Evolutionary conservation across 441 rosid species (phyloP).

Genomic region (Sinapis alba): DNA sequence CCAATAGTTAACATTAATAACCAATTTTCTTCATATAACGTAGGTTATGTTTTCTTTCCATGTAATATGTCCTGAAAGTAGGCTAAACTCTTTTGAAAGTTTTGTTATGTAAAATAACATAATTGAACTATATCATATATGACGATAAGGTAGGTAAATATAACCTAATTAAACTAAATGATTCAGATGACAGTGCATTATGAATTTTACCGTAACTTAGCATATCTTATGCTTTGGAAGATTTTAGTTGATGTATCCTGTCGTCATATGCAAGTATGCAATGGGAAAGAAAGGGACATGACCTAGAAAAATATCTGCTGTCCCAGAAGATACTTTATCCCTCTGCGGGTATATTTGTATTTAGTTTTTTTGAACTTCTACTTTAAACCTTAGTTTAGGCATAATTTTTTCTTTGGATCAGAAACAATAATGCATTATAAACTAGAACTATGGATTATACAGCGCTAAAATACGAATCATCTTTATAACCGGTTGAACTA

Average conservation of each 20-base stretch:
- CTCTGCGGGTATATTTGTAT: slow-evolving; percentile 3
- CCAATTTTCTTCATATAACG: background rate
- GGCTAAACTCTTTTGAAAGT: background rate
- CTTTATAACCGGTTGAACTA: background rate
- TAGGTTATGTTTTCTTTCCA: background rate
- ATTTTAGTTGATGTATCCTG: slow-evolving; percentile 10
- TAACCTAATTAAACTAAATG: background rate
- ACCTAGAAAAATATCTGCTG: slow-evolving; percentile 12
- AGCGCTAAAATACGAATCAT: background rate
- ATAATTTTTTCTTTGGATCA: background rate
- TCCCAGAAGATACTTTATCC: slow-evolving; percentile 22
- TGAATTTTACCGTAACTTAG: background rate
- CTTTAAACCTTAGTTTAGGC: background rate
- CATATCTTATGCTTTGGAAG: background rate
- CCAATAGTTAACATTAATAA: background rate
- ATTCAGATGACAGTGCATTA: slow-evolving; percentile 1
- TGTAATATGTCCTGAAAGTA: background rate
- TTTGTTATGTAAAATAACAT: background rate
- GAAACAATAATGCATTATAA: background rate
- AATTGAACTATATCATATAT: background rate
- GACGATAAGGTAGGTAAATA: background rate
- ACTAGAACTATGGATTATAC: background rate
- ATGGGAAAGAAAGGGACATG: slow-evolving; percentile 28
- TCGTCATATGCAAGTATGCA: slow-evolving; percentile 17
- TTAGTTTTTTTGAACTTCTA: background rate